Conservation (phyloP, 192 early-diverging fungal genomes). For the Mortierella claussenii region DNA sequence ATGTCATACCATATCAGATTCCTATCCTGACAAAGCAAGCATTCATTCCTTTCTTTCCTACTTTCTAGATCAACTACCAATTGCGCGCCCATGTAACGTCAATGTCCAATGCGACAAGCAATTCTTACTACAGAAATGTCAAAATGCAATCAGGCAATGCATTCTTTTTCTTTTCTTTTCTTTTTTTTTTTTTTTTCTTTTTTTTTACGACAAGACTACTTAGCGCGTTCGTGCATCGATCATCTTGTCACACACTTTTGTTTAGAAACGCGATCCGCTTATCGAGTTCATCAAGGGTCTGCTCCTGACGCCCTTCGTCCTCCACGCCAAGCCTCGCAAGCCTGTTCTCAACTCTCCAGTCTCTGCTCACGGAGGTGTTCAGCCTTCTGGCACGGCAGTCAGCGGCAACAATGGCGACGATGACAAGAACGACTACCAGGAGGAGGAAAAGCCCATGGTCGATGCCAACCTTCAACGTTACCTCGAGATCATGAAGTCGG, state of each 20-base stretch:
- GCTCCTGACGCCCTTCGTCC: conserved; percentile 87
- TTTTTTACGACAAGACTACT: conserved; percentile 38
- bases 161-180: neutral
- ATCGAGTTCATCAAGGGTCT: conserved; percentile 94
- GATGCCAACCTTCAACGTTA: conserved; percentile 76
- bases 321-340: conserved; percentile 71
- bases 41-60: neutral
- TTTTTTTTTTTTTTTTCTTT: neutral
- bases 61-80: conserved; percentile 58
- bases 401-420: conserved; percentile 19
- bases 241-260: conserved; percentile 60
- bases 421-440: conserved; percentile 31
- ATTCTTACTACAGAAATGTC: neutral
- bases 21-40: too few species aligned
- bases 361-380: conserved; percentile 1
- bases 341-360: conserved; percentile 28
- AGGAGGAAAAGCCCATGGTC: conserved; percentile 52
- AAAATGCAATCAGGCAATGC: too few species aligned
- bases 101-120: too few species aligned
- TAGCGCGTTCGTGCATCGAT: too few species aligned
- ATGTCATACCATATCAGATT: too few species aligned
- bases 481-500: conserved; percentile 79
- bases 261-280: conserved; percentile 90
- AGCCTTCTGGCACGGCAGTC: neutral
- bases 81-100: conserved; percentile 57